Evolutionary conservation across 495 filamentous ascomycete genomes (phyloP), one percentile per base, ranked within the genome.

Genomic region (Platismatia glauca): DNA sequence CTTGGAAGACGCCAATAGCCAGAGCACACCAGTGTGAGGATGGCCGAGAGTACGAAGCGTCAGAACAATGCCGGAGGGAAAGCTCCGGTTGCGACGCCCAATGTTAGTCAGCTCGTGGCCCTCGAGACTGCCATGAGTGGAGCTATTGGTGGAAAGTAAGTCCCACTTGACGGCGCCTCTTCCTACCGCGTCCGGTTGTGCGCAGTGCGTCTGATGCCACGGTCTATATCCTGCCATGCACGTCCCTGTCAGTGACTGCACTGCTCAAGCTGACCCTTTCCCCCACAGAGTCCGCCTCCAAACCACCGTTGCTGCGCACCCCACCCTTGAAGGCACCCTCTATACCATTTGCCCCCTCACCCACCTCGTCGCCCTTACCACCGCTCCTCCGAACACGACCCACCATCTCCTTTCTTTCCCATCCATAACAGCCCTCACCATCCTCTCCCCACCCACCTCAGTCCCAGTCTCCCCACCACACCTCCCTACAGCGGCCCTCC

Each of bases 331-430:
- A 71, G 86, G 86, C 61, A 83, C 76, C 20, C 77, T 89, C 56
- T 88, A 83, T 71, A 85, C 86, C n/a, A 82, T 82, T 58, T 84
- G 82, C 69, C 82, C 85, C 39, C 77, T 84, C 69, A 86, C 84
- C 58, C 85, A 85, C 72, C 78, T 86, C 27, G 75, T 89, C 61
- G 81, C 83, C 15, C 77, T 89, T 66, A 81, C 86, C 73, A 81
- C 78, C 24, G 67, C 75, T 24, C 65, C 75, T 53, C 64, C 74
- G 24, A 53, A 68, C 13, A 35, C 68, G 52, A 60, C 62, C 67
- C 86, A 85, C 70, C 84, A 82, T 55, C 78, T 87, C 61, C 74
- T 89, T 57, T 84, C 86, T 18, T 67, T 11, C 79, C 80, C 64
- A 69, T 77, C 20, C 73, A 74, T 67, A 75, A 74, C 2, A 64